Base-by-base conservation (phyloP, 2,329 filamentous ascomycete species). In the Kalaharituber pfeilii region DNA sequence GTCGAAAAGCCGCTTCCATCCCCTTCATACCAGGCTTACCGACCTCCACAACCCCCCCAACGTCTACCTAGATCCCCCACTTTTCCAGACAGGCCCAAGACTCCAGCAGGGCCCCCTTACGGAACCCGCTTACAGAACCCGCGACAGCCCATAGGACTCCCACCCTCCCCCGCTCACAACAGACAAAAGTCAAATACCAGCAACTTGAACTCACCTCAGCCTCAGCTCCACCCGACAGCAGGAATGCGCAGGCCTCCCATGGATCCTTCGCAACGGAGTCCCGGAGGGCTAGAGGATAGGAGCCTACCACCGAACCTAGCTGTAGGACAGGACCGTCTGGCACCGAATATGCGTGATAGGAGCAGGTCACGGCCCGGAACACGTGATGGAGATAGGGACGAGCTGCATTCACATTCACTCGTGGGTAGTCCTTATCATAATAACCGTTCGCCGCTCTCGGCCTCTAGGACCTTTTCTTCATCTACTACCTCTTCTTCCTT, bases 381-480 rank as follows among this genome's bases (percentile, higher is more conserved):
- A 13, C 42, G 42, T 47, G 42, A 47, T 47, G 15, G 6, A 15
- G 42, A 47, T 22, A 47, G 42, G 42, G n/a, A 15, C 15, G 22
- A 22, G 42, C 18, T 15, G 25, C 18, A 47, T 47, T 15, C 18
- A 2, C 15, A 15, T 39, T 13, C 15, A 15, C 7, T 18, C 33
- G 42, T 47, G 42, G 42, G 42, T 47, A 47, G 25, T 25, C 42
- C 42, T 47, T 47, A 47, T 25, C 18, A 22, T 20, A 39, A 39
- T 39, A n/a, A n/a, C n/a, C n/a, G n/a, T n/a, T 4, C 42, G 2
- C 42, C 6, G 22, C 57, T 57, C 49, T 57, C 58, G 25, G 52
- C 56, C 18, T 60, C 56, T 8, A 59, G 57, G n/a, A 60, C 55
- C 51, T 47, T 57, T 13, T 60, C 57, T 53, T 60, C 58, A 8